A percentile compares a stretch with the other conserved stretches of the same genome.
These are phyloP conservation scores for Yamadazyma takamatsuzukensis DNA, from an alignment of 805 yeast species.

Conservation along the genomic window DNA sequence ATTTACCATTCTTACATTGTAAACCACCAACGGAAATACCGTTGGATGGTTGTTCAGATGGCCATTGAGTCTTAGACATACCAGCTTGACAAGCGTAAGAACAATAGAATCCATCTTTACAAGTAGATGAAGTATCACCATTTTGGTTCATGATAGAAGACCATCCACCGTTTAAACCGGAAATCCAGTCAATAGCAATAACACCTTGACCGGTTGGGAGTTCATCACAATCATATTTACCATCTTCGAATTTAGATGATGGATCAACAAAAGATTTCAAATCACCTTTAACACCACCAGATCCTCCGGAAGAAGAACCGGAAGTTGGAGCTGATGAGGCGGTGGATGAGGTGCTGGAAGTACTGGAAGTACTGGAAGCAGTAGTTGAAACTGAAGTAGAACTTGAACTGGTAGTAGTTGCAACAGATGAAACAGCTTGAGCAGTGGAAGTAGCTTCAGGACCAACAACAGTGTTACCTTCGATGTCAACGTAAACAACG, in stretches of 20 bases:
- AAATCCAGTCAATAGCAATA: constrained; percentile 54
- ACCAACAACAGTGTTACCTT: constrained; percentile 35
- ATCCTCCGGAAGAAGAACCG: constrained; percentile 21
- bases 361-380: constrained; percentile 7
- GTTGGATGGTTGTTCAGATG: constrained; percentile 74
- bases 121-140: constrained; percentile 60
- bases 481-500: constrained; percentile 30
- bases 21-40: constrained; percentile 96
- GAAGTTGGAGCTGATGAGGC: constrained; percentile 9
- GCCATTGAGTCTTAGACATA: constrained; percentile 99
- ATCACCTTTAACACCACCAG: constrained; percentile 50
- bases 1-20: constrained; percentile 75
- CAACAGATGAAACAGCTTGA: constrained; percentile 10
- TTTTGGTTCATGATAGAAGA: constrained; percentile 66
- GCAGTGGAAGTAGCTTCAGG: constrained; percentile 13
- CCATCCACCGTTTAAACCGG: constrained; percentile 69
- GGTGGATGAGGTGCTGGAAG: constrained; percentile 8
- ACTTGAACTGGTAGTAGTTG: constrained; percentile 5
- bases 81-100: constrained; percentile 98
- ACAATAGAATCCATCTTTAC: constrained; percentile 90
- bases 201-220: constrained; percentile 88
- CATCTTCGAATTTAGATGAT: constrained; percentile 63
- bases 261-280: constrained; percentile 57
- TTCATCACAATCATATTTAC: constrained; percentile 58
- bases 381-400: constrained; percentile 8